These are phyloP conservation scores for Vigna nakashimae DNA, from an alignment of 306 rosid genomes.

Conservation along the genomic window DNA sequence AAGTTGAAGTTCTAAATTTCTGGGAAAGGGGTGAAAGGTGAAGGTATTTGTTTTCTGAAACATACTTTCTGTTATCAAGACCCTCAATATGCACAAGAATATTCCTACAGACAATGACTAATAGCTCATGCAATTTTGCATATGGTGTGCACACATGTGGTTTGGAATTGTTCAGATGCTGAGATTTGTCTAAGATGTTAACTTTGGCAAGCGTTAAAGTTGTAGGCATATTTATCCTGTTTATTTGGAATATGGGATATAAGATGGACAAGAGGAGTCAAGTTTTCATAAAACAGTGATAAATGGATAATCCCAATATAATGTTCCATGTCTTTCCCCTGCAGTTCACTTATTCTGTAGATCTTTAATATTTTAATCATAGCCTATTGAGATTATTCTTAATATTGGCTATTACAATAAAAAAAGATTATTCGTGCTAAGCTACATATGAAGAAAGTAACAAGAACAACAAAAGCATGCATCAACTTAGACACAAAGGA, in stretches of 20 bases:
- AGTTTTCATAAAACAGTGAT: neutral
- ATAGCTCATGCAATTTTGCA: slow-evolving; percentile 4
- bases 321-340: neutral
- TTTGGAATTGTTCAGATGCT: neutral
- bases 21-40: neutral
- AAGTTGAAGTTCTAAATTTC: slow-evolving; percentile 14
- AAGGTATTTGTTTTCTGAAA: neutral
- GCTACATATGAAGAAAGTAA: neutral
- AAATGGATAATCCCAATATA: neutral
- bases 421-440: slow-evolving; percentile 3
- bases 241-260: slow-evolving; percentile 23
- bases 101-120: neutral
- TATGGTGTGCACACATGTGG: neutral
- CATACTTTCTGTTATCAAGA: neutral
- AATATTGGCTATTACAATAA: slow-evolving; percentile 20
- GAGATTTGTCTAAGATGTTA: neutral
- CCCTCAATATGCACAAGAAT: neutral
- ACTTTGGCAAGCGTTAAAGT: neutral
- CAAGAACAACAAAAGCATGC: slow-evolving; percentile 17
- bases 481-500: slow-evolving; percentile 26
- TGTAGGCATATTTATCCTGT: slow-evolving; percentile 7
- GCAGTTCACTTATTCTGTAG: neutral
- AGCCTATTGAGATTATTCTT: neutral
- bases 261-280: neutral
- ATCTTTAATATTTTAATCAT: slow-evolving; percentile 15